These are phyloP conservation scores for Oryza australiensis DNA, from an alignment of 176 grass and related monocot species.

Conservation along the genomic window DNA sequence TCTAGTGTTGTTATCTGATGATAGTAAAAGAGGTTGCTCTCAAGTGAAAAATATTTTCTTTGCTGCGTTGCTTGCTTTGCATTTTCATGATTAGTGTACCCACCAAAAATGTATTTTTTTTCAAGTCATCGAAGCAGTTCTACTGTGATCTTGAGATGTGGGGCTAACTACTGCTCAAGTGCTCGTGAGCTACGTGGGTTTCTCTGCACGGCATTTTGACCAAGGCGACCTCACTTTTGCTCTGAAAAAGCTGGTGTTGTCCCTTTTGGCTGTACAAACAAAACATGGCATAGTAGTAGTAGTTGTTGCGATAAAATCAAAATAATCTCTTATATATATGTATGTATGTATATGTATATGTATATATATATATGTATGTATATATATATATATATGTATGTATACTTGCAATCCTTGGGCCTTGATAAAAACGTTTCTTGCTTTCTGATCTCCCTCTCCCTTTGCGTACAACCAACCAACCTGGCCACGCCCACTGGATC, in stretches of 20 bases:
- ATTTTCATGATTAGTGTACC: constrained; percentile 5
- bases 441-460: constrained; percentile 6
- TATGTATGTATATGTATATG: too few species aligned
- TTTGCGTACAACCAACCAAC: background rate
- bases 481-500: constrained; percentile 31
- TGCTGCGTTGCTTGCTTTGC: background rate
- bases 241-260: constrained; percentile 29
- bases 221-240: constrained; percentile 28
- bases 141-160: constrained; percentile 26
- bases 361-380: too few species aligned
- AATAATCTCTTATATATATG: constrained; percentile 9
- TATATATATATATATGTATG: too few species aligned
- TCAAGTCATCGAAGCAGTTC: background rate
- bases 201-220: constrained; percentile 44
- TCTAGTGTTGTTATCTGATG: background rate
- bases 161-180: constrained; percentile 23
- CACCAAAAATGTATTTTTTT: background rate
- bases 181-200: constrained; percentile 33
- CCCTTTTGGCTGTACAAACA: constrained; percentile 45
- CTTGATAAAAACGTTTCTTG: background rate
- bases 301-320: constrained; percentile 34
- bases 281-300: constrained; percentile 21
- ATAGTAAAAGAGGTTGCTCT: background rate
- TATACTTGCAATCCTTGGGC: background rate
- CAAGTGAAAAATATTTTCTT: constrained; percentile 3